These are phyloP conservation scores for Lagerstroemia speciosa DNA, from an alignment of 345 rosid genomes.

Conservation along the genomic window DNA sequence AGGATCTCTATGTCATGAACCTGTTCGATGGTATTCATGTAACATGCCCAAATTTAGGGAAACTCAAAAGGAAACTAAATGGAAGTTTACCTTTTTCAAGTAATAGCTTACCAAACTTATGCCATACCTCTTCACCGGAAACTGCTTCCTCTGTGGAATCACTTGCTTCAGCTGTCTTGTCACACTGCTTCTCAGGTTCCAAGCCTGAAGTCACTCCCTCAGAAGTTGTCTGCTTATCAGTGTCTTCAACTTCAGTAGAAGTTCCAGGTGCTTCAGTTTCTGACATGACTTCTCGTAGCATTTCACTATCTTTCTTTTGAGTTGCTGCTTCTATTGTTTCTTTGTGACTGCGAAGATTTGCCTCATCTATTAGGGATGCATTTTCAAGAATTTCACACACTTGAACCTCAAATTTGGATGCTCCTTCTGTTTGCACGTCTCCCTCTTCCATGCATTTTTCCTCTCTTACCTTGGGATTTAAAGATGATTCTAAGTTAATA, in stretches of 20 bases:
- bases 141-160: not conserved
- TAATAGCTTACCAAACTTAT: not conserved
- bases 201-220: not conserved
- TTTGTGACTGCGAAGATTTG: not conserved
- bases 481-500: constrained; percentile 6
- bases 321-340: not conserved
- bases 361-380: not conserved
- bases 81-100: not conserved
- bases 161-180: not conserved
- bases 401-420: not conserved
- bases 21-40: not conserved
- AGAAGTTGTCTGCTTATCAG: not conserved
- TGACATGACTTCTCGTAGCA: not conserved
- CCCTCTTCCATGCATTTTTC: not conserved
- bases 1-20: not conserved
- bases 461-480: not conserved
- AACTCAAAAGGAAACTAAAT: not conserved
- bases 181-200: constrained; percentile 2
- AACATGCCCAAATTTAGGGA: not conserved
- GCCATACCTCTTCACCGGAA: not conserved
- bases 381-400: not conserved
- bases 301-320: constrained; percentile 1
- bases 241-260: not conserved
- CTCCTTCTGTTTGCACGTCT: not conserved
- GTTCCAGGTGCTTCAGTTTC: not conserved